Conservation (phyloP, 1,284 basidiomycete genomes). For the Cerioporus squamosus region DNA sequence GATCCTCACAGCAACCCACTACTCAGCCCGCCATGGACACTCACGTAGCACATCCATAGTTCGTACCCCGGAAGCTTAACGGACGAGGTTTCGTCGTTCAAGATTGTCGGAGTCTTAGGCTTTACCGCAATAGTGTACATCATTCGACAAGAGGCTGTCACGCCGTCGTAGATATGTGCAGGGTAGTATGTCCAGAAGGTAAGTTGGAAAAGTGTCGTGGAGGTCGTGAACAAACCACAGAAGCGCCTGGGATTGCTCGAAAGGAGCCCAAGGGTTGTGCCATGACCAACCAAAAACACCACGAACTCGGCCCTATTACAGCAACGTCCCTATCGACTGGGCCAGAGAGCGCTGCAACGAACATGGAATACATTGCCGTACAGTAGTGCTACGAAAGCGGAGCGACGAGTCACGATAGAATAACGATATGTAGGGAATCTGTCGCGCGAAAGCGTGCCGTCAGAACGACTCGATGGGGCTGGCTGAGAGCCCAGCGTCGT, state of each 20-base stretch:
- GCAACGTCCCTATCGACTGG: not conserved
- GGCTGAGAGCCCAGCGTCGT: constrained; percentile 13
- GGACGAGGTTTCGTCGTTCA: not conserved
- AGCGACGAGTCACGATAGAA: constrained; percentile 19
- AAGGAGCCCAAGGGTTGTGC: not conserved
- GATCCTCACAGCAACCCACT: not conserved
- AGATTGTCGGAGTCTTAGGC: constrained; percentile 1
- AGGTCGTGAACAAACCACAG: not conserved
- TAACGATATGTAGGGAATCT: constrained; percentile 22
- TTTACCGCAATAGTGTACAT: not conserved
- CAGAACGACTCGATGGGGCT: constrained; percentile 20
- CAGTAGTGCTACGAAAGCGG: constrained; percentile 14
- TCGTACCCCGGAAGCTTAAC: constrained; percentile 24
- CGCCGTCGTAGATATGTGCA: not conserved
- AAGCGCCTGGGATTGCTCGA: too few relatives aligned
- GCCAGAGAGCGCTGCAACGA: not conserved
- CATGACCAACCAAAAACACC: not conserved
- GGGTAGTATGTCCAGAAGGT: not conserved
- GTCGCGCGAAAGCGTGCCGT: constrained; percentile 6
- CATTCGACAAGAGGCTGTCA: not conserved
- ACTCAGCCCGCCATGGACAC: not conserved
- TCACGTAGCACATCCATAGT: constrained; percentile 25
- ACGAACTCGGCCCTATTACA: not conserved
- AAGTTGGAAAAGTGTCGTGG: not conserved
- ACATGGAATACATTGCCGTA: constrained; percentile 21